Evolutionary conservation across 352 stramenopile genomes (phyloP), one percentile per base, ranked within the genome.

Genomic region (Globisporangium echinulatum): DNA sequence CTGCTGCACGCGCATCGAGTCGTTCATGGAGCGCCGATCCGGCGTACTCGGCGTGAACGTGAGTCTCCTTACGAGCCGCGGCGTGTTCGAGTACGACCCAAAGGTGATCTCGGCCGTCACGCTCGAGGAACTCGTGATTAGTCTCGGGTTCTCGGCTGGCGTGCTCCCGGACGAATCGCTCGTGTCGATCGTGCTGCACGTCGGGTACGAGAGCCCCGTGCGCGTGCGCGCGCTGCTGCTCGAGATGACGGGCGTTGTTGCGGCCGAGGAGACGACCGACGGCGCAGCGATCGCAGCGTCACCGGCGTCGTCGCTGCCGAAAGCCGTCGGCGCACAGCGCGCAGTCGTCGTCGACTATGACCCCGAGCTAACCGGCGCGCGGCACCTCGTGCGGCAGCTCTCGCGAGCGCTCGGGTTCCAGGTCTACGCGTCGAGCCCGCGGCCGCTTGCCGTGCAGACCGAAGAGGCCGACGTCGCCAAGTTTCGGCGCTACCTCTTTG

Each of bases 1-100:
- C 44, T 96, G 87, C 70, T 91, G 87, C 54, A 86, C 74, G n/a
- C 87, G 88, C 44, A 90, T 96, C 58, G 84, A 94, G 58, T 71
- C 64, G 51, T 90, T 86, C 47, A 72, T 95, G 61, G 59, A 10
- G 43, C 67, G 62, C 0, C 74, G 89, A 37, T 68, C 64, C 11
- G 85, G 85, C 43, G 66, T 96, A 40, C 54, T 73, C 5, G 53
- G 72, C 42, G 82, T 86, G 48, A 88, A 85, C 39, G 77, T 90
- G 49, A 87, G 76, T 54, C 56, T 90, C 40, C 66, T 90, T 19
- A 88, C 80, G 8, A 79, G 70, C 71, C 68, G 73, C 38, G 70
- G 79, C 10, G 52, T 79, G 33, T 81, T 85, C 52, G 61, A 74
- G 58, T 82, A 73, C 49, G 69, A 92, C 55, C 66, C 74, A 7